Evolutionary conservation across 1,284 basidiomycete genomes (phyloP).

Genomic region (Porodaedalea pini): DNA sequence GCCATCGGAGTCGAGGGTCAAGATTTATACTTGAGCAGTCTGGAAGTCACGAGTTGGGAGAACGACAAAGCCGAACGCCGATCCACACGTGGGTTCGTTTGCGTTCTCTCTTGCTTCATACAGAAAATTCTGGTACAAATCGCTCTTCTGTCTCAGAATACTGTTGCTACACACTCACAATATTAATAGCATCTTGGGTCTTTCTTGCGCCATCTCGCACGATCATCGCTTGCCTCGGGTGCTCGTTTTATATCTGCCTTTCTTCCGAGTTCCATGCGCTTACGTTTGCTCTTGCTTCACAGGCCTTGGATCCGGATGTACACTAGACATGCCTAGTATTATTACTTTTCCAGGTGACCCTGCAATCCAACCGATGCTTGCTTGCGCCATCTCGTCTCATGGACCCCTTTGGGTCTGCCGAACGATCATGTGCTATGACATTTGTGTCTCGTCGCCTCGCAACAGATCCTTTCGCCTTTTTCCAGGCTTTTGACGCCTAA

Average conservation of each 20-base stretch:
- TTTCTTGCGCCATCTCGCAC: slow-evolving; percentile 15
- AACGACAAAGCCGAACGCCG: background rate
- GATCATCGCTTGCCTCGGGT: background rate
- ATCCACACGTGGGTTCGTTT: background rate
- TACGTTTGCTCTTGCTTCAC: slow-evolving; percentile 2
- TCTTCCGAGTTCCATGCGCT: background rate
- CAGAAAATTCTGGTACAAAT: background rate
- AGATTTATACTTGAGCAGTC: background rate
- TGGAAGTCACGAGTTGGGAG: slow-evolving; percentile 11
- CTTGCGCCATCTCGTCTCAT: background rate
- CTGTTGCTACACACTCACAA: background rate
- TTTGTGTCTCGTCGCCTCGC: background rate
- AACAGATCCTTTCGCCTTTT: background rate
- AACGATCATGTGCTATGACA: slow-evolving; percentile 5
- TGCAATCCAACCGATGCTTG: background rate
- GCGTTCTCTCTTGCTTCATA: background rate
- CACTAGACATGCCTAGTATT: background rate
- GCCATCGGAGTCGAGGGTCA: background rate
- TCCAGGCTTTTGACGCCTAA: background rate
- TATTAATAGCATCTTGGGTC: background rate
- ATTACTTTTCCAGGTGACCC: background rate
- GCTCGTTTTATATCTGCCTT: background rate
- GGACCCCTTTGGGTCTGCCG: background rate
- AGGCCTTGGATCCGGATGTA: background rate
- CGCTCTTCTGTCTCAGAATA: background rate